A percentile compares a stretch with the other conserved stretches of the same genome.
These are phyloP conservation scores for Aureobasidium sp. DNA, from an alignment of 2,329 filamentous ascomycete species.

Conservation along the genomic window DNA sequence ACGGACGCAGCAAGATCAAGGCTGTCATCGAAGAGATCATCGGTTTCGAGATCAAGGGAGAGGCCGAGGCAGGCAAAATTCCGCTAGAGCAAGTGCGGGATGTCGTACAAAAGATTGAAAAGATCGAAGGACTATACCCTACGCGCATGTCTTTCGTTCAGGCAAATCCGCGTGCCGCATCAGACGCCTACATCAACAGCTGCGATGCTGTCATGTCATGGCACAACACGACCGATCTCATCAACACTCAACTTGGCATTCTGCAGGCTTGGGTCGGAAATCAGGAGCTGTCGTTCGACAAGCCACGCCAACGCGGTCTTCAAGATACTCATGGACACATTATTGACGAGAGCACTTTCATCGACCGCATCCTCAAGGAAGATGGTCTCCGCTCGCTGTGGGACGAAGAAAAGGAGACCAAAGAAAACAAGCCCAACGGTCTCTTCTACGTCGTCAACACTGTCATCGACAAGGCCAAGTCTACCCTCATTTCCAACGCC, in stretches of 20 bases:
- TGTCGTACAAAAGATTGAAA: conserved; percentile 83
- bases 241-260: conserved; percentile 88
- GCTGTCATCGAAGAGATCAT: conserved; percentile 79
- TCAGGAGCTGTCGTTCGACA: conserved; percentile 83
- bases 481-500: conserved; percentile 79
- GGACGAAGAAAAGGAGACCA: conserved; percentile 49
- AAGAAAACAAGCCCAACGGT: conserved; percentile 41
- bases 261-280: conserved; percentile 97
- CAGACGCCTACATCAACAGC: conserved; percentile 69
- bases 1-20: conserved; percentile 67
- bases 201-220: conserved; percentile 87
- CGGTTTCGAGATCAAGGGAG: conserved; percentile 88
- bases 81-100: conserved; percentile 84
- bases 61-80: conserved; percentile 83
- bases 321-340: conserved; percentile 58
- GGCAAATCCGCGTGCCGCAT: conserved; percentile 70
- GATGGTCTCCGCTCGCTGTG: conserved; percentile 89
- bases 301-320: conserved; percentile 62
- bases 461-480: conserved; percentile 90
- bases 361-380: conserved; percentile 91
- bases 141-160: conserved; percentile 66
- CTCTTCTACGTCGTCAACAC: conserved; percentile 77
- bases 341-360: conserved; percentile 83
- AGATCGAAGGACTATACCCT: conserved; percentile 77
- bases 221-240: conserved; percentile 94